Evolutionary conservation across 805 yeast species (phyloP), one percentile per base, ranked within the genome.

Genomic region (Metschnikowia chrysomelidarum): DNA sequence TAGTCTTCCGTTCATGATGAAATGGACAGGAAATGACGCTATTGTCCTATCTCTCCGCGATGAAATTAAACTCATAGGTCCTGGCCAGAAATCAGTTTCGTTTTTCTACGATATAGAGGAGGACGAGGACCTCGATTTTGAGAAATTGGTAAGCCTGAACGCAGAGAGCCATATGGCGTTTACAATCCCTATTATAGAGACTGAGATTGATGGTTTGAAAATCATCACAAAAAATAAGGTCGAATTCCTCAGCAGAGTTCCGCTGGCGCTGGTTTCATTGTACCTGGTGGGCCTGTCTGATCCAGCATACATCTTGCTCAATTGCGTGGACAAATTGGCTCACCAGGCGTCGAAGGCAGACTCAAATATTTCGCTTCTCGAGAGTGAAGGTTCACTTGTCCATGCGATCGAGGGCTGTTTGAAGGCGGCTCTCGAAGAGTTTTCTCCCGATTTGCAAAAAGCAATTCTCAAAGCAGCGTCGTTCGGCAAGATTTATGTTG

Each of bases 21-120:
- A 69, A 38, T 93, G 97, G 98, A 82, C 96, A 54, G 87, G 91
- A 0, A 78, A 81, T 46, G 95, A 87, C 58, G 87, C 93, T 0
- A 78, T 89, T 1, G 78, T 80, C 0, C 53, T 82, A 9, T 61
- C 77, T n/a, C 63, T 77, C 1, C 63, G 71, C 2, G 91, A 82
- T 46, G 87, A 82, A 34, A 49, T 87, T 18, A 73, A 73, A 41
- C 54, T 89, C 11, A 69, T 82, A 22, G 95, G 94, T 0, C 91
- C 95, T 0, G 75, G 78, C 8, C 78, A 73, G 43, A 75, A 73
- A 12, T 53, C 73, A 27, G 54, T 80, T 32, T 75, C 74, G 31
- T 81, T 74, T 59, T 82, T 68, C 46, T 71, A 64, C 44, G 69
- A 66, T 34, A 48, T 61, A 13, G 41, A 54, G 2, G 54, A 51